phyloP scores from a whole-genome alignment of 2,329 filamentous ascomycete species.

The Aspergillus novoparasiticus region DNA sequence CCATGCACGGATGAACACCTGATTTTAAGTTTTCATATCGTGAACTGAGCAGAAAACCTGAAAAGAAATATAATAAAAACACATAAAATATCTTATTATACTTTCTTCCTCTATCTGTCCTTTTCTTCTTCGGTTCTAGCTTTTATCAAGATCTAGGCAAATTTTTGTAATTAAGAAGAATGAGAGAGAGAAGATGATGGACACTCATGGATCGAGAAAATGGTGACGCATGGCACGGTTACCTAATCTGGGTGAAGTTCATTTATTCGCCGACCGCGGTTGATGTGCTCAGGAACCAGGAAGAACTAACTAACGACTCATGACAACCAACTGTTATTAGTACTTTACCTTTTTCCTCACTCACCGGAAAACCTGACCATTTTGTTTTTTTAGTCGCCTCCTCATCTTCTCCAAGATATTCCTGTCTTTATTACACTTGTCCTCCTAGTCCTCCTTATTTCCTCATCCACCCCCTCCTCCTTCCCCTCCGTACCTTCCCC shows the following conservation, averaged over 20 bases:
- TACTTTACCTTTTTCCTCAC: not conserved
- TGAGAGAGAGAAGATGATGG: not conserved
- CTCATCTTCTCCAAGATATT: not conserved
- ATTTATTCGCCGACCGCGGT: not conserved
- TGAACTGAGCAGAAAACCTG: not conserved
- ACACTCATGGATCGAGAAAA: not conserved
- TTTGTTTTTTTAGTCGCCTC: not conserved
- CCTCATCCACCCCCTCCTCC: not conserved
- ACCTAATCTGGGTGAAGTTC: not conserved
- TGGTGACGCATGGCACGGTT: not conserved
- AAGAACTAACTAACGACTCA: not conserved
- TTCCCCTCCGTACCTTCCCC: not conserved
- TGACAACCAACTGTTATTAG: not conserved
- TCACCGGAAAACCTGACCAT: not conserved
- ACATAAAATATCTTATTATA: not conserved
- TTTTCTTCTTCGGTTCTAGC: not conserved
- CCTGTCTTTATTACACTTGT: not conserved
- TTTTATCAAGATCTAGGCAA: not conserved
- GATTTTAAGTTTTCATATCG: not conserved
- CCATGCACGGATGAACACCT: not conserved
- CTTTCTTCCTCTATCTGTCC: not conserved
- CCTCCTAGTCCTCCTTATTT: not conserved
- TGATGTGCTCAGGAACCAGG: not conserved
- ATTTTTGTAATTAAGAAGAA: not conserved
- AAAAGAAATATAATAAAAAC: not conserved